Evolutionary conservation across 768 basidiomycete genomes (phyloP).

Genomic region (Hirschioporus abietinus): DNA sequence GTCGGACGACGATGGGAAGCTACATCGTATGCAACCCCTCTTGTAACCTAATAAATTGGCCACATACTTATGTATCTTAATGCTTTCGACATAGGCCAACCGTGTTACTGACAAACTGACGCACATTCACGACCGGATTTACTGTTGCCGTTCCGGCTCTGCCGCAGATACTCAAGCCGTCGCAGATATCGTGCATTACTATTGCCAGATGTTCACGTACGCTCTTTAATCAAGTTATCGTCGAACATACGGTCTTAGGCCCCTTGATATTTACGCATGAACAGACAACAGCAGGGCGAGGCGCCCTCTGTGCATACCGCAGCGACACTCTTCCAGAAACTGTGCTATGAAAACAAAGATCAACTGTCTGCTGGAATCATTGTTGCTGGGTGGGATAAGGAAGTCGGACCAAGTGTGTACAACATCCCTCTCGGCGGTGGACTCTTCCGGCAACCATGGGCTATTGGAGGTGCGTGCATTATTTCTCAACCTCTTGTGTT

Average conservation of each 20-base stretch:
- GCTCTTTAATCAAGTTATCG: slow-evolving; percentile 19
- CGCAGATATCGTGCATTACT: slow-evolving; percentile 84
- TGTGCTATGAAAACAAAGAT: slow-evolving; percentile 96
- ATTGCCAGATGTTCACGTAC: slow-evolving; percentile 72
- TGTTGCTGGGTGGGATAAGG: slow-evolving; percentile 96
- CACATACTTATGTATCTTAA: background rate
- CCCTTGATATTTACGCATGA: slow-evolving; percentile 18
- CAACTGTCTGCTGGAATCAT: slow-evolving; percentile 88
- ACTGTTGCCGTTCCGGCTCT: slow-evolving; percentile 98
- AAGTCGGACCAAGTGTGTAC: slow-evolving; percentile 87
- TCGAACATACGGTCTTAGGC: background rate
- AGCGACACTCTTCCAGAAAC: slow-evolving; percentile 74
- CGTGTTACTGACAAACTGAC: slow-evolving; percentile 99
- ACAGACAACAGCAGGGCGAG: slow-evolving; percentile 50
- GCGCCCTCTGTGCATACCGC: slow-evolving; percentile 78
- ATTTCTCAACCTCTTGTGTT: background rate
- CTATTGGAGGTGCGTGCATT: slow-evolving; percentile 76
- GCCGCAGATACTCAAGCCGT: slow-evolving; percentile 97
- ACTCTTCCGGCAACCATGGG: slow-evolving; percentile 96
- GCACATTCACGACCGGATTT: slow-evolving; percentile 94
- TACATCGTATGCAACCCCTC: slow-evolving; percentile 67
- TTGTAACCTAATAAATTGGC: background rate
- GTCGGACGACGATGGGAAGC: slow-evolving; percentile 92
- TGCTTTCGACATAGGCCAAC: slow-evolving; percentile 60
- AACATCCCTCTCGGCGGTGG: slow-evolving; percentile 97